Base-by-base conservation (phyloP, 1,284 basidiomycete genomes). In the Hemileia vastatrix region DNA sequence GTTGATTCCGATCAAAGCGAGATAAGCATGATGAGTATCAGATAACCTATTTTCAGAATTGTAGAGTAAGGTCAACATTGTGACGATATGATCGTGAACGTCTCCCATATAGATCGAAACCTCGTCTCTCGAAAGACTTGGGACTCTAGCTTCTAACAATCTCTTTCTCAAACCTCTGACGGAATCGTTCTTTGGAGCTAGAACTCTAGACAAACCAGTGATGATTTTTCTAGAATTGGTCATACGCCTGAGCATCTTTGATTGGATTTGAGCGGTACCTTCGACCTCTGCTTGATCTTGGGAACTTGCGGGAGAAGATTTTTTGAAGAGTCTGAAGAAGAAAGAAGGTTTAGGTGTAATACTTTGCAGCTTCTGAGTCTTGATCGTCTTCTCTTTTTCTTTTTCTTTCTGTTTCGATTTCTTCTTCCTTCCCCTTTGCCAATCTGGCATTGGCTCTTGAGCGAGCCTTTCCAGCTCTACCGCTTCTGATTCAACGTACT, bases 11-110 rank as follows among this genome's bases (percentile, higher is more conserved):
- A 95, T 81, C 65, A 90, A 85, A 6, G 85, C 83, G 11, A 94
- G 78, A 75, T 94, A 94, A 0, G 85, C 84, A 1, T 87, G 88
- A 72, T 95, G 90, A 31, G 87, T 87, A 69, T 94, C 86, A 64
- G 86, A 85, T 23, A 97, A 80, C 76, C 91, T 86, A 43, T 86
- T 86, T 73, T 96, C 92, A 77, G 88, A 90, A 74, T 94, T 87
- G 18, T 80, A 82, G 54, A 97, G 81, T 2, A 89, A 84, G 68
- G 88, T 86, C 70, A 94, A 87, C 67, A 96, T 80, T 2, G 89
- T 86, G 32, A 93, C 77, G 67, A 96, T 91, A 76, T 97, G 93
- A 77, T 97, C 90, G 80, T 92, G 88, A 3, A 97, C 83, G 76
- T 97, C 92, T 50, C 89, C 90, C 78, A 95, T 83, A 74, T 95